A percentile compares a stretch with the other conserved stretches of the same genome.
These are phyloP conservation scores for Epithele typhae DNA, from an alignment of 768 basidiomycete genomes.

Conservation along the genomic window DNA sequence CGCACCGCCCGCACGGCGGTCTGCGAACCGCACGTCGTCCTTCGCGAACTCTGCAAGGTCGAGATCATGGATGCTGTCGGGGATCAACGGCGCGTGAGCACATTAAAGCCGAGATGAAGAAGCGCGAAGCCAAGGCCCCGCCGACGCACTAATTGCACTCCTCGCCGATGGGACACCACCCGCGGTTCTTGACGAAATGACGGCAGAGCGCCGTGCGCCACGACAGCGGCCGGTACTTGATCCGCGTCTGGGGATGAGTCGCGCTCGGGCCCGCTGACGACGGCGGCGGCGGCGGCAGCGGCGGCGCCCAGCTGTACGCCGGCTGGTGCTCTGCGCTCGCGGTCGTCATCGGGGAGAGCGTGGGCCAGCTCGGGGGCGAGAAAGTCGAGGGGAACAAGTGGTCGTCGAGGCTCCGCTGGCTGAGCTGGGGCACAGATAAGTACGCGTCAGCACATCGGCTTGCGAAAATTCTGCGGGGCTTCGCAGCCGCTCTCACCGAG, in stretches of 20 bases:
- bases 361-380: constrained; percentile 5
- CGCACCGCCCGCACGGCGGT: constrained; percentile 5
- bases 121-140: background rate
- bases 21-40: constrained; percentile 20
- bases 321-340: constrained; percentile 10
- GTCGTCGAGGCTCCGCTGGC: background rate
- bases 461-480: background rate
- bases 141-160: constrained; percentile 38
- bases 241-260: constrained; percentile 4
- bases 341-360: constrained; percentile 8
- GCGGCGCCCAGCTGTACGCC: constrained; percentile 7
- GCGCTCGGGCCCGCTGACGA: background rate
- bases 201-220: constrained; percentile 38
- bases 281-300: background rate
- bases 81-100: no score
- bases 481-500: background rate
- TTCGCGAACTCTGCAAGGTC: constrained; percentile 20
- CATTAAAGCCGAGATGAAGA: no score
- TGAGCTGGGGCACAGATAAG: constrained; percentile 3
- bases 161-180: constrained; percentile 39
- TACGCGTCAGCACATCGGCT: constrained; percentile 3
- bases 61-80: constrained; percentile 30
- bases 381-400: background rate
- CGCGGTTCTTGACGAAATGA: constrained; percentile 37
- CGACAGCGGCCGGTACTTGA: constrained; percentile 21